These are phyloP conservation scores for Brettanomyces naardenensis DNA, from an alignment of 805 yeast genomes.

Conservation along the genomic window DNA sequence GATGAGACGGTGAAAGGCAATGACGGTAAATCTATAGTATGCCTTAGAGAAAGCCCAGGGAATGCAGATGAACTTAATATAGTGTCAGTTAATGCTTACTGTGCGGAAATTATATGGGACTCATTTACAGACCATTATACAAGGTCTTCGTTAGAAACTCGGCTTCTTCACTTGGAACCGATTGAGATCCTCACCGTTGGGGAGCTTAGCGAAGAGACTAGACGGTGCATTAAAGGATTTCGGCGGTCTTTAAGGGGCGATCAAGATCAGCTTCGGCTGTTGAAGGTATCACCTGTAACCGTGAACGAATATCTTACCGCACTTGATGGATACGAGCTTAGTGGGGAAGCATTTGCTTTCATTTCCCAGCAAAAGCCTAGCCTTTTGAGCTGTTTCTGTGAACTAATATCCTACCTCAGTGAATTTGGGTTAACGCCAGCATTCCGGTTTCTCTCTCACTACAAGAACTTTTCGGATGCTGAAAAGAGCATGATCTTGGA, in stretches of 20 bases:
- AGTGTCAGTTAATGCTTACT: constrained; percentile 59
- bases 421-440: constrained; percentile 58
- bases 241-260: not conserved
- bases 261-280: not conserved
- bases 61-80: constrained; percentile 28
- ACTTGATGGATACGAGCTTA: constrained; percentile 6
- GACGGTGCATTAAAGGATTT: constrained; percentile 11
- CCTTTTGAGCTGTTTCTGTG: constrained; percentile 26
- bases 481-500: constrained; percentile 49
- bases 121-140: constrained; percentile 51
- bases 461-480: constrained; percentile 39
- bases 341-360: constrained; percentile 9
- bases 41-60: constrained; percentile 28
- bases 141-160: constrained; percentile 61
- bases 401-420: constrained; percentile 45
- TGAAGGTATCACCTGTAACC: constrained; percentile 1
- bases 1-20: constrained; percentile 18
- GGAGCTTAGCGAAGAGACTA: constrained; percentile 27
- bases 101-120: constrained; percentile 75
- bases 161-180: constrained; percentile 69
- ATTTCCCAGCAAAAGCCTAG: constrained; percentile 9
- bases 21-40: constrained; percentile 37
- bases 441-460: constrained; percentile 44
- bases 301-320: constrained; percentile 7
- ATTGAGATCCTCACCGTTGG: constrained; percentile 57